Base-by-base conservation (phyloP, 139 green algal genomes). In the Chlorella sp. region DNA sequence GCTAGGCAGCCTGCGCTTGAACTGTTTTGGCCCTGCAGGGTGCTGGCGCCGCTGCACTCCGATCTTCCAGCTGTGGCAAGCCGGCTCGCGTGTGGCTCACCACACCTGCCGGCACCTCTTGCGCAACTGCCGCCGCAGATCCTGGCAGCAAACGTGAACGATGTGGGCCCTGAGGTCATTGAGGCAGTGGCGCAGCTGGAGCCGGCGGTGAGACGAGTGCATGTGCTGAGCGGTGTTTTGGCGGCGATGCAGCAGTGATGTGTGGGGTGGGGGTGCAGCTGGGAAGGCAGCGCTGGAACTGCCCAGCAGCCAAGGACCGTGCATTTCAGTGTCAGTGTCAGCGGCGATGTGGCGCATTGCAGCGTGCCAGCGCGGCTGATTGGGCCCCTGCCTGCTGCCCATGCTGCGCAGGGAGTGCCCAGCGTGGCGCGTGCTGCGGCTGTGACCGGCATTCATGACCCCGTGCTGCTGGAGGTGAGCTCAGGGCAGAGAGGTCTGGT, bases 391-490 rank as follows among this genome's bases (percentile, higher is more conserved):
- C 64, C 32, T 5, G 32, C 64, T 40, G 20, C 43, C 9, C 40
- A 13, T 40, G 41, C 41, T 62, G 28, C 11, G 9, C 81, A 78
- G 67, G 86, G 68, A 30, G 54, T 89, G 44, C 86, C 86, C 17
- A 46, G 80, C 43, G 86, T 87, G 54, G 80, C 86, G 30, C 69
- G 86, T 22, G 86, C 80, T 7, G 80, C 80, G 0, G 60, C 62
- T 17, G 82, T 83, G 62, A 83, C 82, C 17, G 82, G 81, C 44
- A 69, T 84, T 40, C 80, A 58, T 2, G 86, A 88, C 74, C 28
- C 41, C 0, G 34, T 41, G 17, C 82, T 90, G 77, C 36, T 84
- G 30, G 83, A 80, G 51, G 51, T 60, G 51, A 60, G 51, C 51
- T n/a, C n/a, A n/a, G n/a, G n/a, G n/a, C n/a, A n/a, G n/a, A n/a